A percentile compares a stretch with the other conserved stretches of the same genome.
These are phyloP conservation scores for Theobroma cacao DNA, from an alignment of 345 rosid species.

Conservation along the genomic window DNA sequence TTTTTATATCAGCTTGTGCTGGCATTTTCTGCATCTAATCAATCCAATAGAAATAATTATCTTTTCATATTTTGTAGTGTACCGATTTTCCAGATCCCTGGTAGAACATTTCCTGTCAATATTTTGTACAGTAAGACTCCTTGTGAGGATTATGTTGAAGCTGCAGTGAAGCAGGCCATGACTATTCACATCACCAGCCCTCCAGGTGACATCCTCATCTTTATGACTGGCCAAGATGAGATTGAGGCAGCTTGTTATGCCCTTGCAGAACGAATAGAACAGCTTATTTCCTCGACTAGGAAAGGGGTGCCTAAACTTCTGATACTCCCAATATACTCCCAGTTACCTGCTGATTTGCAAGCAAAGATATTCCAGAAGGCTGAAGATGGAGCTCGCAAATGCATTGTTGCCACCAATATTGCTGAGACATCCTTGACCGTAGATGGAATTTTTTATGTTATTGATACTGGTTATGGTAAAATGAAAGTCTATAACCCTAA, in stretches of 20 bases:
- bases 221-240: constrained; percentile 99
- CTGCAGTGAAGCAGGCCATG: constrained; percentile 98
- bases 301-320: constrained; percentile 72
- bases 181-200: constrained; percentile 84
- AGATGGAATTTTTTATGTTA: constrained; percentile 89
- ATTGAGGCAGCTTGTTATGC: constrained; percentile 93
- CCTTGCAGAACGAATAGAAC: constrained; percentile 91
- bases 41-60: background rate
- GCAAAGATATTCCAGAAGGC: constrained; percentile 96
- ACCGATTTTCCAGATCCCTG: constrained; percentile 90
- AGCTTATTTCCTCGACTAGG: constrained; percentile 61
- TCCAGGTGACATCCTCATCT: constrained; percentile 95
- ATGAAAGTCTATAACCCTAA: constrained; percentile 98
- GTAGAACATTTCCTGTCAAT: constrained; percentile 94
- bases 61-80: constrained; percentile 59
- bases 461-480: constrained; percentile 94
- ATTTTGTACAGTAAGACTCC: constrained; percentile 78
- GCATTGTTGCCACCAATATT: constrained; percentile 97
- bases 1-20: constrained; percentile 6
- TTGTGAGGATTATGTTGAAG: constrained; percentile 97
- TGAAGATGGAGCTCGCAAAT: constrained; percentile 94
- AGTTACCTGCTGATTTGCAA: constrained; percentile 96
- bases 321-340: constrained; percentile 96
- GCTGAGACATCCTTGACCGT: constrained; percentile 98
- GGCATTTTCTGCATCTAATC: constrained; percentile 8